Evolutionary conservation across 345 rosid species (phyloP), one percentile per base, ranked within the genome.

Genomic region (Lepidium sativum): DNA sequence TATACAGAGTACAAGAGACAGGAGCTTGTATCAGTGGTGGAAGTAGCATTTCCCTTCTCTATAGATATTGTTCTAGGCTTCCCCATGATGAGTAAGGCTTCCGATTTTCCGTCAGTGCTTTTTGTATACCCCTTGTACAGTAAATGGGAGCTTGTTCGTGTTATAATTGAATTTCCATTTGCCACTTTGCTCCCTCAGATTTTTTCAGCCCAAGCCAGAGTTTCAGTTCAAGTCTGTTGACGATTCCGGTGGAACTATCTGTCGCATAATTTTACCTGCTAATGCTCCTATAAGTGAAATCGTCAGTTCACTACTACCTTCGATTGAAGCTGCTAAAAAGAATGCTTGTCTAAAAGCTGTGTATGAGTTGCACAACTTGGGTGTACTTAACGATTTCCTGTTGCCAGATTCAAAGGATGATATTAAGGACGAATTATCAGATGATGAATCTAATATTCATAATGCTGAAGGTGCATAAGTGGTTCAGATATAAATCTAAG

Each of bases 61-160:
- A 87, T 65, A 87, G 72, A 29, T 92, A 87, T 74, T 92, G 98
- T 81, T 80, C 97, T 27, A 86, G 82, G 78, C 92, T 92, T 43
- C 92, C 94, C 11, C 98, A 80, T 70, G 98, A 92, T 62, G 97
- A 87, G 98, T 92, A 86, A 75, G 89, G 35, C 54, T 67, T 50
- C 62, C 55, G 60, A 8, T 60, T 54, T 70, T 62, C 62, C 17
- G 20, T 65, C 73, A 44, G 45, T 65, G 49, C 60, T 53, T 50
- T 43, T 43, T 25, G 34, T 42, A 37, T 57, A 61, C 33, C 44
- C 13, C 33, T 41, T 58, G 15, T 60, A 47, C 60, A 40, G 7
- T 48, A 56, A 41, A 18, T 39, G 33, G 69, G 43, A 56, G 38
- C 39, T 45, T 25, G 21, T 67, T 15, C 40, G 48, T 51, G 40